Evolutionary conservation across 2,329 filamentous ascomycete species (phyloP).

Genomic region (Xylaria sp.): DNA sequence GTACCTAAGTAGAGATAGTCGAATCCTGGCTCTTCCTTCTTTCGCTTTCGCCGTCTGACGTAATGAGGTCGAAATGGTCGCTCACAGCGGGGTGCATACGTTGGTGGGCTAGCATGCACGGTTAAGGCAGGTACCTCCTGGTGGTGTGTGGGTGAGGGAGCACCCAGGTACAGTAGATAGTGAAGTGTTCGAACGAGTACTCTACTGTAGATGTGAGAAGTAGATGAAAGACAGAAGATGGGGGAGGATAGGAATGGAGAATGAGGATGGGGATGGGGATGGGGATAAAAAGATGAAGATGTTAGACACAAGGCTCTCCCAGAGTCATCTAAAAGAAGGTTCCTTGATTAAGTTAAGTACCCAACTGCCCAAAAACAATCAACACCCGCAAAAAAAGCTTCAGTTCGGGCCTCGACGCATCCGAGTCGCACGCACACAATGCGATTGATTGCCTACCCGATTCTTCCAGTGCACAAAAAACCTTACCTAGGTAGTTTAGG

Average conservation of each 20-base stretch:
- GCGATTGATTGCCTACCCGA: neutral
- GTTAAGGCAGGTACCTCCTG: neutral
- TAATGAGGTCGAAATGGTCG: neutral
- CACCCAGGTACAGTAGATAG: no score
- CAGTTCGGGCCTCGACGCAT: neutral
- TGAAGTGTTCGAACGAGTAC: no score
- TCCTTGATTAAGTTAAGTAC: neutral
- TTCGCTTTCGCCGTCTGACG: slow-evolving; percentile 11
- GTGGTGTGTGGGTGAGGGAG: no score
- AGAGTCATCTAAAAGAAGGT: neutral
- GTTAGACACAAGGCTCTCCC: no score
- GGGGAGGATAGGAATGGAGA: no score
- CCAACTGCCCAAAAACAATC: neutral
- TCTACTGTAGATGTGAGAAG: no score
- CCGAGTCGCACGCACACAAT: neutral
- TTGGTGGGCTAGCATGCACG: neutral
- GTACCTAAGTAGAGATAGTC: no score
- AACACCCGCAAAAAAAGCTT: neutral
- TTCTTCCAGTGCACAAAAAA: neutral
- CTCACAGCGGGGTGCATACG: neutral
- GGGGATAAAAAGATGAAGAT: neutral
- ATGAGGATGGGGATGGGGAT: neutral
- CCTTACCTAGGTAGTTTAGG: no score
- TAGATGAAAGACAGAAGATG: no score
- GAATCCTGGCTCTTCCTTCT: neutral